Evolutionary conservation across 805 yeast genomes (phyloP).

Genomic region (Sugiyamaella chiloensis): DNA sequence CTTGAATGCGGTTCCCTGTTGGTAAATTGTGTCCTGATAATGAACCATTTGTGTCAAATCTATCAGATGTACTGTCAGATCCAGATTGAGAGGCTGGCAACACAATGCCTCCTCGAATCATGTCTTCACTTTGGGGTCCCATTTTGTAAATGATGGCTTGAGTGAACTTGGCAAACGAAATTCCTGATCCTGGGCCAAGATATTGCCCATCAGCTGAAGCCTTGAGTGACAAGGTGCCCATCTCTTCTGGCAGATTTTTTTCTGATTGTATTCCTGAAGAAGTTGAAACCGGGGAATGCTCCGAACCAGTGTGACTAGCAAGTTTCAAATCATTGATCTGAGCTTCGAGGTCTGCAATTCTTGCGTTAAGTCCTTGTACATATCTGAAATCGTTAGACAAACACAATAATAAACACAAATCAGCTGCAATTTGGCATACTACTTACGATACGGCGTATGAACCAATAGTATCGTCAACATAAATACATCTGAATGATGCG

Average conservation of each 20-base stretch:
- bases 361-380: conserved; percentile 15
- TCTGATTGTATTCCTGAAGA: background rate
- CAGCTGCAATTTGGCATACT: background rate
- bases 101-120: conserved; percentile 16
- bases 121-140: conserved; percentile 15
- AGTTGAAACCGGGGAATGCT: background rate
- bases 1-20: conserved; percentile 14
- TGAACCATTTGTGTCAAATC: background rate
- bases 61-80: background rate
- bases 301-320: too few relatives aligned
- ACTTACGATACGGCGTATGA: conserved; percentile 15
- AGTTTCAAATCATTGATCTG: background rate
- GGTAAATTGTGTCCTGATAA: conserved; percentile 8
- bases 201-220: conserved; percentile 25
- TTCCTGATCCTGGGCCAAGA: conserved; percentile 25
- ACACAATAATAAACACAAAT: background rate
- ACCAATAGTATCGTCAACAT: conserved; percentile 15
- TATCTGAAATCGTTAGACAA: background rate
- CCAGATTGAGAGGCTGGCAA: conserved; percentile 7
- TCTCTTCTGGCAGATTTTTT: conserved; percentile 11
- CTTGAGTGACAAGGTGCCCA: conserved; percentile 21
- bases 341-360: conserved; percentile 7
- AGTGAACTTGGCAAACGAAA: conserved; percentile 24
- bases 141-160: conserved; percentile 19
- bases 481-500: conserved; percentile 12